Evolutionary conservation across 108 stramenopile genomes (phyloP), one percentile per base, ranked within the genome.

Genomic region (Licmophora abbreviata): DNA sequence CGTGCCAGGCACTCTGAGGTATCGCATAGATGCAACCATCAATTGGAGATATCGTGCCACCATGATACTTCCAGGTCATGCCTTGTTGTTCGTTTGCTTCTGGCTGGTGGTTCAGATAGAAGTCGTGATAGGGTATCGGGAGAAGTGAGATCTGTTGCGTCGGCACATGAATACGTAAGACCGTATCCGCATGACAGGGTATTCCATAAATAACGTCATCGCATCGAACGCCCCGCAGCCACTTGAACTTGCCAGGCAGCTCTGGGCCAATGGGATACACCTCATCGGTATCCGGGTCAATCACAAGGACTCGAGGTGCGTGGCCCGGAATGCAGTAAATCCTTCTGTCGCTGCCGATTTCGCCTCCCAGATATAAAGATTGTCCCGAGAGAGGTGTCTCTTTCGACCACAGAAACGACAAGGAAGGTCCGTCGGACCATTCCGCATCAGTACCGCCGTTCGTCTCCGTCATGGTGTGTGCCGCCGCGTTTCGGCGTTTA

Each of bases 261-360:
- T 32, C 33, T 0, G 85, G 83, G n/a, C 92, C 92, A 42, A 93
- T 78, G 14, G 53, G 73, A 22, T 56, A 34, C 21, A 84, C 57
- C 64, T 18, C 23, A 15, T 50, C 48, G 1, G 29, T 54, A 2
- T 24, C 25, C 9, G 85, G 73, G 38, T 87, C 71, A 43, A 93
- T 78, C 11, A 58, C 54, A 20, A 93, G 45, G 2, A 93, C 92
- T 27, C 71, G 50, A 27, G 48, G 35, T 15, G 68, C 66, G 43
- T 85, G 81, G 27, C 88, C 87, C 0, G 93, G 93, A 56, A 94
- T 94, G 50, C 77, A 85, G 54, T 85, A 94, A 28, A 94, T 81
- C 21, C 69, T 75, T 0, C 63, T 59, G 58, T 89, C 81, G 21
- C 51, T 52, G 0, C 80, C 87, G 40, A 59, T 54, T 58, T 91